Conservation (phyloP, 805 yeast species). For the Priceomyces melissophilus region DNA sequence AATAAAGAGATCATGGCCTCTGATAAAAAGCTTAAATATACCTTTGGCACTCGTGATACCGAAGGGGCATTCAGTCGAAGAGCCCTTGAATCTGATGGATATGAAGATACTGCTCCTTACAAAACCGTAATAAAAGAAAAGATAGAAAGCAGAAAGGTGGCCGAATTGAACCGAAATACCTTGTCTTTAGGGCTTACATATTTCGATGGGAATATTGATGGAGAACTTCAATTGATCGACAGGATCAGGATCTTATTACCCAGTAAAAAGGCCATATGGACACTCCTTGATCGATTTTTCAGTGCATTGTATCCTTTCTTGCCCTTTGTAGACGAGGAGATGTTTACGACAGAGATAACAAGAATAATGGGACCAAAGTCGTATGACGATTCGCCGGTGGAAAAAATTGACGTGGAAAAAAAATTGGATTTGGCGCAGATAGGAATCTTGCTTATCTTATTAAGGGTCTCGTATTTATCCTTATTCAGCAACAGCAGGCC, state of each 20-base stretch:
- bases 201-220: constrained; percentile 27
- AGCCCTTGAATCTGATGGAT: constrained; percentile 10
- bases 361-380: constrained; percentile 40
- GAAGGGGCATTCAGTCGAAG: constrained; percentile 18
- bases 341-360: constrained; percentile 38
- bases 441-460: constrained; percentile 37
- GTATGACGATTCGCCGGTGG: constrained; percentile 16
- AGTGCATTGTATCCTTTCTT: constrained; percentile 54
- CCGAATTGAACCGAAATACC: constrained; percentile 13
- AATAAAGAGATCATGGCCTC: neutral
- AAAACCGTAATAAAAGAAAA: neutral
- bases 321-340: constrained; percentile 60
- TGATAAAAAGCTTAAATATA: neutral
- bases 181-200: constrained; percentile 32
- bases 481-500: constrained; percentile 28
- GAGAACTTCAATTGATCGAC: constrained; percentile 17
- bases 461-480: constrained; percentile 42
- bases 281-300: constrained; percentile 47
- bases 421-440: constrained; percentile 39
- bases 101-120: constrained; percentile 7
- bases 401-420: constrained; percentile 24
- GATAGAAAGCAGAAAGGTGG: constrained; percentile 1
- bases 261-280: constrained; percentile 2
- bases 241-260: constrained; percentile 1
- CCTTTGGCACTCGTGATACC: neutral